Percentiles rank a stretch among this genome's conserved stretches.
These are phyloP conservation scores for Backusella liffmaniae DNA, from an alignment of 192 early-diverging fungal species.

Conservation along the genomic window DNA sequence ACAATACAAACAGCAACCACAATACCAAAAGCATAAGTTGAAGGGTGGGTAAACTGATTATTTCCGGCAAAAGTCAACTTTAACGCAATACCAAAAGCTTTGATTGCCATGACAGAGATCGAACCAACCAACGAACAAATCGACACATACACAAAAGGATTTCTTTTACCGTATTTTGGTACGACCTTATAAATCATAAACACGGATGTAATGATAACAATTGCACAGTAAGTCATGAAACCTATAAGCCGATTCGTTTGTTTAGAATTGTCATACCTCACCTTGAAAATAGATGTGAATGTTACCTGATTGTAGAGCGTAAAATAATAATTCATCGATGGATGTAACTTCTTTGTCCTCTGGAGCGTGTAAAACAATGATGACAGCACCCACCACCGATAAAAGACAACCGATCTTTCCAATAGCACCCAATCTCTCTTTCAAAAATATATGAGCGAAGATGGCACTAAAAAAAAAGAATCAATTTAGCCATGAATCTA, in stretches of 20 bases:
- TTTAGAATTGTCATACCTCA: background rate
- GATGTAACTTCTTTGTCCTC: conserved; percentile 78
- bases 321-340: conserved; percentile 80
- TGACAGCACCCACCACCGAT: conserved; percentile 83
- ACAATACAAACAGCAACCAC: conserved; percentile 80
- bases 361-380: conserved; percentile 86
- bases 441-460: conserved; percentile 83
- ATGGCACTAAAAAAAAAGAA: conserved; percentile 58
- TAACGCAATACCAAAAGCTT: conserved; percentile 91
- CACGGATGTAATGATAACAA: conserved; percentile 61
- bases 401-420: conserved; percentile 91
- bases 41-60: conserved; percentile 89
- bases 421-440: conserved; percentile 77
- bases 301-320: conserved; percentile 74
- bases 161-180: conserved; percentile 74
- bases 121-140: conserved; percentile 98
- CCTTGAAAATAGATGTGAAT: background rate
- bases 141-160: conserved; percentile 86
- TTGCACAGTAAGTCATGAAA: conserved; percentile 78
- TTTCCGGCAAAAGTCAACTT: conserved; percentile 90
- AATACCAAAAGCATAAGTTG: conserved; percentile 85
- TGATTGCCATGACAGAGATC: conserved; percentile 87
- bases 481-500: background rate
- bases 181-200: conserved; percentile 83
- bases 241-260: conserved; percentile 39